These are phyloP conservation scores for Irpex rosettiformis DNA, from an alignment of 1,284 basidiomycete species.

Conservation along the genomic window DNA sequence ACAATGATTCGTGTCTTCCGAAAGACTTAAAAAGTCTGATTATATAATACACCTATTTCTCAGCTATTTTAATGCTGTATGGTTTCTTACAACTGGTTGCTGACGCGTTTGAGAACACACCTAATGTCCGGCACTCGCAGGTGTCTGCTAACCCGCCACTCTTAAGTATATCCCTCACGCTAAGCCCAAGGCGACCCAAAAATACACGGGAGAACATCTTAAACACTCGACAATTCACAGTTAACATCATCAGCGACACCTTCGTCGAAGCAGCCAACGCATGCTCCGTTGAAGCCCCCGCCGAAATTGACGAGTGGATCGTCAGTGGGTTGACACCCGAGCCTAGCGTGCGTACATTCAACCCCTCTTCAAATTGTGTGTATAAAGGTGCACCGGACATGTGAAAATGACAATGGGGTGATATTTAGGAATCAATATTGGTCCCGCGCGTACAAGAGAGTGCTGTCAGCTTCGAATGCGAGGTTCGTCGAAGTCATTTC, in stretches of 20 bases:
- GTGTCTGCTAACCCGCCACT: conserved; percentile 17
- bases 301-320: conserved; percentile 67
- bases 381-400: background rate
- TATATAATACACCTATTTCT: background rate
- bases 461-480: conserved; percentile 71
- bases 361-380: background rate
- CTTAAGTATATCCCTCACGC: conserved; percentile 14
- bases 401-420: background rate
- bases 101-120: background rate
- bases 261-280: conserved; percentile 74
- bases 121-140: conserved; percentile 1
- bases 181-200: conserved; percentile 31
- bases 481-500: conserved; percentile 33
- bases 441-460: conserved; percentile 65
- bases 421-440: background rate
- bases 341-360: conserved; percentile 41
- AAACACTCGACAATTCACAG: conserved; percentile 66
- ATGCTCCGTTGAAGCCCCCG: conserved; percentile 64
- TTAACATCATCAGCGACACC: conserved; percentile 74
- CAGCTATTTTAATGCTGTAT: conserved; percentile 57
- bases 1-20: background rate
- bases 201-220: conserved; percentile 71
- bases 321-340: conserved; percentile 67
- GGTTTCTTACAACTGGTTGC: conserved; percentile 2
- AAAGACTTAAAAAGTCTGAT: background rate